Conservation (phyloP, 2,329 filamentous ascomycete genomes). For the Juglanconis oblonga region DNA sequence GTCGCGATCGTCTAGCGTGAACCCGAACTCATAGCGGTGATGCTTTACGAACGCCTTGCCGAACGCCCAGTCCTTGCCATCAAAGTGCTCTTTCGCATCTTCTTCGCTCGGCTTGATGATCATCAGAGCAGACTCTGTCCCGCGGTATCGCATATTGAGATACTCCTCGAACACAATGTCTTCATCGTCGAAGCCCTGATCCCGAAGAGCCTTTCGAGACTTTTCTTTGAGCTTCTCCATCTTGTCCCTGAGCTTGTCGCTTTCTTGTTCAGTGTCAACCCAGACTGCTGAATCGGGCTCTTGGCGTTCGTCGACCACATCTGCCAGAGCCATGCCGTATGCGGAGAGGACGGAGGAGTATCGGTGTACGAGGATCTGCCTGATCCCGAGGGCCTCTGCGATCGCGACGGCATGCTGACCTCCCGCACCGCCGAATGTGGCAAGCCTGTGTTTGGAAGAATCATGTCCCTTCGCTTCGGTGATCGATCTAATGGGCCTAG, state of each 20-base stretch:
- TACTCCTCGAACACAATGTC: constrained; percentile 87
- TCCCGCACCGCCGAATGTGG: constrained; percentile 88
- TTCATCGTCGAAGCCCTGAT: constrained; percentile 74
- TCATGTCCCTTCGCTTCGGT: constrained; percentile 93
- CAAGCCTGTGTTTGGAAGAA: constrained; percentile 83
- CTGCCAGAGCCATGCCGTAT: constrained; percentile 89
- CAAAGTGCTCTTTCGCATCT: constrained; percentile 57
- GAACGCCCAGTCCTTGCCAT: constrained; percentile 74
- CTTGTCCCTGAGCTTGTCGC: constrained; percentile 65
- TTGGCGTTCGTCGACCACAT: constrained; percentile 89
- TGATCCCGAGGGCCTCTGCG: constrained; percentile 78
- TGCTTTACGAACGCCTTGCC: constrained; percentile 81
- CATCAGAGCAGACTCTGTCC: constrained; percentile 90
- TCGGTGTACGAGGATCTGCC: constrained; percentile 79
- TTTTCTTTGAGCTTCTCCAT: constrained; percentile 78
- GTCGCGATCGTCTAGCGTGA: constrained; percentile 78
- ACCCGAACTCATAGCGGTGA: constrained; percentile 90
- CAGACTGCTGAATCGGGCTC: constrained; percentile 67
- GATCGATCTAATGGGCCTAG: constrained; percentile 80
- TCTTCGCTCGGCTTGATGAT: constrained; percentile 69
- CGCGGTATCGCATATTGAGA: constrained; percentile 88
- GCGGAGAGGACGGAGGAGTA: constrained; percentile 89
- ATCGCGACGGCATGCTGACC: constrained; percentile 93
- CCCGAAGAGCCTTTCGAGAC: constrained; percentile 62
- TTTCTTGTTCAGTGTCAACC: constrained; percentile 55